A percentile compares a stretch with the other conserved stretches of the same genome.
phyloP scores from a whole-genome alignment of 169 alveolate species.

The Eimeria nieschulzi region DNA sequence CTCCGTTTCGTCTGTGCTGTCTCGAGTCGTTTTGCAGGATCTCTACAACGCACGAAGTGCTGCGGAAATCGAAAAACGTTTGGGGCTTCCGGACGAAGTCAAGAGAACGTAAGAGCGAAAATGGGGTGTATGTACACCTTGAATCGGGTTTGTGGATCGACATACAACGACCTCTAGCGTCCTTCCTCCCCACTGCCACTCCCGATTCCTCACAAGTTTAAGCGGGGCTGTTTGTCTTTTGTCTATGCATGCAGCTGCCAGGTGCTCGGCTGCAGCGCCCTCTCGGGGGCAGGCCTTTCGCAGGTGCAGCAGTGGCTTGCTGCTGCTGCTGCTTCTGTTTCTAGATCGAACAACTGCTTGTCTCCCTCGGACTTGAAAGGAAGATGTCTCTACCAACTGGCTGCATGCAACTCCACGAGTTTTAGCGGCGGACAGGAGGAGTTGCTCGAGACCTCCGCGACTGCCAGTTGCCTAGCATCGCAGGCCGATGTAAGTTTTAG shows the following conservation, averaged over 20 bases:
- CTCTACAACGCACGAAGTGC: background rate
- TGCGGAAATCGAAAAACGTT: background rate
- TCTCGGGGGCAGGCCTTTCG: background rate
- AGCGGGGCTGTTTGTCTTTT: background rate
- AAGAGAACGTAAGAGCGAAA: background rate
- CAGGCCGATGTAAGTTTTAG: background rate
- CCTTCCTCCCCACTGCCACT: background rate
- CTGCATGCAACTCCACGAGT: background rate
- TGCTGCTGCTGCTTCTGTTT: background rate
- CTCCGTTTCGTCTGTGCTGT: too few species aligned
- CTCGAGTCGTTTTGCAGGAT: too few species aligned
- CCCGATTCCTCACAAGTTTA: background rate
- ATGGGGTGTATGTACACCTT: background rate
- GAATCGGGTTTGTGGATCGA: too few species aligned
- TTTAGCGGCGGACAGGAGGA: background rate
- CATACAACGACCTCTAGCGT: too few species aligned
- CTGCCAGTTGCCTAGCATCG: background rate
- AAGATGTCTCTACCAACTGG: background rate
- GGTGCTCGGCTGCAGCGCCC: slow-evolving; percentile 24
- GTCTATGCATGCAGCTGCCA: slow-evolving; percentile 1
- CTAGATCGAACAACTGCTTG: background rate
- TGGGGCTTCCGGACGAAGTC: slow-evolving; percentile 24
- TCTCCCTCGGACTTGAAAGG: too few species aligned
- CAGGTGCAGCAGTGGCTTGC: slow-evolving; percentile 43
- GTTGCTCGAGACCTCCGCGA: background rate